Percentiles rank a stretch among this genome's conserved stretches.
phyloP scores from a whole-genome alignment of 257 asterid species.

The Jaltomata sinuosa region DNA sequence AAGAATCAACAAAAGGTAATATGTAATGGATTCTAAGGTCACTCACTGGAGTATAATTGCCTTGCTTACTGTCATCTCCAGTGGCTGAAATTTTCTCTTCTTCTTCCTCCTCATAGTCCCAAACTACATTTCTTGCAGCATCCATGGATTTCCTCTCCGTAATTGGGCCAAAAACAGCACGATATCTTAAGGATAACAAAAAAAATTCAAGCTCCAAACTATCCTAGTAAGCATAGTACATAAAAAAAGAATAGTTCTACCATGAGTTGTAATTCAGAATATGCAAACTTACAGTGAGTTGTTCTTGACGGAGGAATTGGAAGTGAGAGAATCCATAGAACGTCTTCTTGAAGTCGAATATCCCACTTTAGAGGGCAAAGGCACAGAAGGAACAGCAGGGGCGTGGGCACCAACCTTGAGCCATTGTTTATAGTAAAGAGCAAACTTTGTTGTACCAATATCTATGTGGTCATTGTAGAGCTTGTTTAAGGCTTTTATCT shows the following conservation, averaged over 20 bases:
- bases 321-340: conserved; percentile 37
- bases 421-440: conserved; percentile 68
- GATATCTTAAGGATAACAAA: conserved; percentile 28
- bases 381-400: conserved; percentile 60
- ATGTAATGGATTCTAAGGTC: conserved; percentile 1
- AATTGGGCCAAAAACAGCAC: conserved; percentile 50
- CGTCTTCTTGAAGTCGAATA: conserved; percentile 37
- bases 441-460: conserved; percentile 50
- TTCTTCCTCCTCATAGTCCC: conserved; percentile 27
- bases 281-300: conserved; percentile 51
- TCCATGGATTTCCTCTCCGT: conserved; percentile 32
- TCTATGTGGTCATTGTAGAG: conserved; percentile 50
- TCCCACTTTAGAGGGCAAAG: conserved; percentile 40
- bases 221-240: not conserved
- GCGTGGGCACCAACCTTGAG: conserved; percentile 58
- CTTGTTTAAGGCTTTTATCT: conserved; percentile 34
- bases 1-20: not conserved
- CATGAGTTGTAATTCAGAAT: not conserved
- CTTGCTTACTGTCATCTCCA: conserved; percentile 22
- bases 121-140: conserved; percentile 14
- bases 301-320: conserved; percentile 26
- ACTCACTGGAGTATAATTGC: conserved; percentile 41
- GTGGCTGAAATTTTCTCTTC: conserved; percentile 7
- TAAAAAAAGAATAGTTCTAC: not conserved
- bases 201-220: not conserved